phyloP scores from a whole-genome alignment of 768 basidiomycete species.

The Boletus speciosus region DNA sequence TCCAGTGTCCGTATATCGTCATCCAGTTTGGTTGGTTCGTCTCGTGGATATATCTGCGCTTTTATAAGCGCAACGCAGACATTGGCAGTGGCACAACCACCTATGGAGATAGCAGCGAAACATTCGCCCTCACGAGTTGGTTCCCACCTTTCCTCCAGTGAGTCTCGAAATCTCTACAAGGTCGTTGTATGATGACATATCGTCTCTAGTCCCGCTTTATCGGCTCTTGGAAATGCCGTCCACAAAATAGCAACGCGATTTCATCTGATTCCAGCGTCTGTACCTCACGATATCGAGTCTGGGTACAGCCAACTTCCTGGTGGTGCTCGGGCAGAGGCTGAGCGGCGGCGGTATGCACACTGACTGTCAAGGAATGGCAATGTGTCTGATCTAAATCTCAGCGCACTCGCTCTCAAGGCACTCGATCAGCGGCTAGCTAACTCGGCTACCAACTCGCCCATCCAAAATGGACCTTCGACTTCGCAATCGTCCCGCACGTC shows the following conservation, averaged over 20 bases:
- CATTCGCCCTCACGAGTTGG: conserved; percentile 92
- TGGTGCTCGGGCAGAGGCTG: conserved; percentile 92
- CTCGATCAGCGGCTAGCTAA: conserved; percentile 89
- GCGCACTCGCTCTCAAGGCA: conserved; percentile 94
- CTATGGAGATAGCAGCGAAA: conserved; percentile 94
- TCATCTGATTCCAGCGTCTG: conserved; percentile 67
- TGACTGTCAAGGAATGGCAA: neutral
- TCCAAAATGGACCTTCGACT: conserved; percentile 28
- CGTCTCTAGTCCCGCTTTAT: conserved; percentile 61
- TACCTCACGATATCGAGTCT: conserved; percentile 60
- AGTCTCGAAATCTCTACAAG: conserved; percentile 31
- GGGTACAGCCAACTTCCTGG: conserved; percentile 80
- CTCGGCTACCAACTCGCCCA: conserved; percentile 34
- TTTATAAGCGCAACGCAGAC: conserved; percentile 89
- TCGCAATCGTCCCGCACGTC: conserved; percentile 28
- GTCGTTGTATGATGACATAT: neutral
- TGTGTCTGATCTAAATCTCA: conserved; percentile 31
- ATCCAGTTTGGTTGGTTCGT: conserved; percentile 99
- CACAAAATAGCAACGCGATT: conserved; percentile 65
- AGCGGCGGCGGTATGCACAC: conserved; percentile 74
- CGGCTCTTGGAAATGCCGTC: conserved; percentile 61
- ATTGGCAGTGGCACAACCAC: conserved; percentile 57
- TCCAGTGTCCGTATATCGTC: conserved; percentile 86
- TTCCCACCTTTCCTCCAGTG: conserved; percentile 96
- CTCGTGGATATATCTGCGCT: conserved; percentile 91